These are phyloP conservation scores for Calvatia gigantea DNA, from an alignment of 768 basidiomycete species.

Conservation along the genomic window DNA sequence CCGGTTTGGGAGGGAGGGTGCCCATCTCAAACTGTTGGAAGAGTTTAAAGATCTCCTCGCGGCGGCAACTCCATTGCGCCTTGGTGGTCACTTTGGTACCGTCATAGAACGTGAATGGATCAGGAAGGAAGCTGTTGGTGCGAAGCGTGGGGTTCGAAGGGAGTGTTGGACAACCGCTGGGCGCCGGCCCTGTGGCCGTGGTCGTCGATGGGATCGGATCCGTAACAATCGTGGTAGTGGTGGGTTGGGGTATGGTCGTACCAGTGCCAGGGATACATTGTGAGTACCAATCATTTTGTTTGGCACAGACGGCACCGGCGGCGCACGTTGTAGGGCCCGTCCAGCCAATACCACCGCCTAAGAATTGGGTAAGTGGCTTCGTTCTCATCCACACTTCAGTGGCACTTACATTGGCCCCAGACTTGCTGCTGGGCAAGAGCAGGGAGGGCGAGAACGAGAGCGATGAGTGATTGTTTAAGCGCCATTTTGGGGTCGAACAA, in stretches of 20 bases:
- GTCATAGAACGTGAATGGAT: slow-evolving; percentile 51
- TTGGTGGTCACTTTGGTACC: slow-evolving; percentile 40
- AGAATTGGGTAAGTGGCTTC: neutral
- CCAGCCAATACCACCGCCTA: slow-evolving; percentile 36
- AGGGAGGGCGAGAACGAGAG: slow-evolving; percentile 23
- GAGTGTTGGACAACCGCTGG: slow-evolving; percentile 24
- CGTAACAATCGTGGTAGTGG: slow-evolving; percentile 11
- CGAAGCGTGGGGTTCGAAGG: slow-evolving; percentile 27
- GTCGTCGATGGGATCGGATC: slow-evolving; percentile 17
- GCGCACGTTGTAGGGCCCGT: slow-evolving; percentile 32
- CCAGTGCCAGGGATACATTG: slow-evolving; percentile 31
- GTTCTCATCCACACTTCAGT: neutral
- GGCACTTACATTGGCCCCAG: slow-evolving; percentile 27
- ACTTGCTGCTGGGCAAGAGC: slow-evolving; percentile 25
- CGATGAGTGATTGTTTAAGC: slow-evolving; percentile 20
- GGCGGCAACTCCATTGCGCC: slow-evolving; percentile 49
- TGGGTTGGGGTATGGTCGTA: slow-evolving; percentile 10
- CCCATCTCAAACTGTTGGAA: slow-evolving; percentile 54
- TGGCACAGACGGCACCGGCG: slow-evolving; percentile 27
- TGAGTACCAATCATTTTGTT: slow-evolving; percentile 29
- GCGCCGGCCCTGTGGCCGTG: slow-evolving; percentile 12
- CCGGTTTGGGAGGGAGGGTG: slow-evolving; percentile 43
- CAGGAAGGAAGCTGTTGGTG: slow-evolving; percentile 41
- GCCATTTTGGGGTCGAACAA: slow-evolving; percentile 16
- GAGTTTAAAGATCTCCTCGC: slow-evolving; percentile 43